Conservation (phyloP, 1,284 basidiomycete genomes). For the Exobasidium cylindrosporum region DNA sequence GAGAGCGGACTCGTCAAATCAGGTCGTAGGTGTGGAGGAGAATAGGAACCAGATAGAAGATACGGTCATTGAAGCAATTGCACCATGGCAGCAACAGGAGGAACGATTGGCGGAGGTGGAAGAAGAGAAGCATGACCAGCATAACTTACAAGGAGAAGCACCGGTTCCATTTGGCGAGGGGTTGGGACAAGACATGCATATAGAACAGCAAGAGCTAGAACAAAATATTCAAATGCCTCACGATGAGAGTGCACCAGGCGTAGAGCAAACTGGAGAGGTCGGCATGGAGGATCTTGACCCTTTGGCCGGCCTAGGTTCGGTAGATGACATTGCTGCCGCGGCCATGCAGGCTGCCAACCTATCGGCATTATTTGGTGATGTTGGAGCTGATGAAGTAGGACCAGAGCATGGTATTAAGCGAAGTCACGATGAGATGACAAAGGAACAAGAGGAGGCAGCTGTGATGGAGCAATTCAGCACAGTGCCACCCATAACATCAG, state of each 20-base stretch:
- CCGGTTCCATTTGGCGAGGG: too few relatives aligned
- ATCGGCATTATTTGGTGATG: neutral
- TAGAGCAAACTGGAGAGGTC: neutral
- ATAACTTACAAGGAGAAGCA: too few relatives aligned
- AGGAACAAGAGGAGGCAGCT: neutral
- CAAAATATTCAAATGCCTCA: neutral
- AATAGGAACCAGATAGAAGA: neutral
- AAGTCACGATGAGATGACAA: constrained; percentile 3
- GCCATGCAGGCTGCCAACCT: constrained; percentile 1
- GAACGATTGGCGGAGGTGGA: neutral
- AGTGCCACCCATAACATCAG: neutral
- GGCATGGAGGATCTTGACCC: neutral
- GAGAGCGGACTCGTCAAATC: neutral
- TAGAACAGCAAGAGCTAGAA: too few relatives aligned
- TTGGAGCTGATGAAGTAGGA: neutral
- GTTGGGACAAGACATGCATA: too few relatives aligned
- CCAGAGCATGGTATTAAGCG: neutral
- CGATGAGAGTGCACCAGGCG: neutral
- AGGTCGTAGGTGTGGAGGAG: neutral
- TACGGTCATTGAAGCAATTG: neutral
- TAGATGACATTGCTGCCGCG: constrained; percentile 2
- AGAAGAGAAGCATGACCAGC: neutral
- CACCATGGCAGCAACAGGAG: neutral
- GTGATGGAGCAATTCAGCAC: constrained; percentile 4
- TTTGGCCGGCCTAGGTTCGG: neutral